These are phyloP conservation scores for Quercus tomentella DNA, from an alignment of 331 rosid species.

Conservation along the genomic window DNA sequence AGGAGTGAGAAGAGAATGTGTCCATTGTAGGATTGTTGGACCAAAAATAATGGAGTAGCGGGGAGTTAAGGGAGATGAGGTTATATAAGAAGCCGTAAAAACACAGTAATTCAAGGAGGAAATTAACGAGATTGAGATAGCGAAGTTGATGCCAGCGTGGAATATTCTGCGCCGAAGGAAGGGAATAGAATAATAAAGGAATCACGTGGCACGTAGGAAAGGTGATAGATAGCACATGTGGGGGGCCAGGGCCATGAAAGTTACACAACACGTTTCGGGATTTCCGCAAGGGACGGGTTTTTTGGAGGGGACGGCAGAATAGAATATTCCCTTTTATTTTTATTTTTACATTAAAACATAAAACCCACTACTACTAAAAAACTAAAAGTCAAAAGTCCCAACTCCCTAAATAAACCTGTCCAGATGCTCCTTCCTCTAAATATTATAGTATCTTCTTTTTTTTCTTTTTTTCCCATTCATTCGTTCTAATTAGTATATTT, in stretches of 20 bases:
- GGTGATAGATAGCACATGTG: slow-evolving; percentile 6
- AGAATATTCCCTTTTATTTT: slow-evolving; percentile 21
- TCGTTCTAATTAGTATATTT: too few species aligned
- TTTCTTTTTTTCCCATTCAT: too few species aligned
- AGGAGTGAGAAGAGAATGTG: too few species aligned
- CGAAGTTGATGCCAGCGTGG: slow-evolving; percentile 59
- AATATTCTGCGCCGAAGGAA: slow-evolving; percentile 46
- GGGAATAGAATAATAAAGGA: slow-evolving; percentile 21
- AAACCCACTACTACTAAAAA: too few species aligned
- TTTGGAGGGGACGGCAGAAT: too few species aligned
- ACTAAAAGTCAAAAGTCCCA: too few species aligned
- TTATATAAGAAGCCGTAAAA: too few species aligned
- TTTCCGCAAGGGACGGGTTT: slow-evolving; percentile 26
- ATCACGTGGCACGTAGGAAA: slow-evolving; percentile 22
- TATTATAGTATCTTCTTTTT: too few species aligned
- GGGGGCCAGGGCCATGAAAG: background rate
- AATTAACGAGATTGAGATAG: background rate
- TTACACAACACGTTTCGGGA: slow-evolving; percentile 24
- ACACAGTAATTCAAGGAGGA: too few species aligned
- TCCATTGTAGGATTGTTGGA: too few species aligned
- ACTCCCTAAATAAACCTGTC: background rate
- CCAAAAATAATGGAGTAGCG: too few species aligned
- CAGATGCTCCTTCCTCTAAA: background rate
- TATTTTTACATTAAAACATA: too few species aligned
- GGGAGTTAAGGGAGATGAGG: background rate